These are phyloP conservation scores for Anthracocystis walkeri DNA, from an alignment of 1,284 basidiomycete species.

Conservation along the genomic window DNA sequence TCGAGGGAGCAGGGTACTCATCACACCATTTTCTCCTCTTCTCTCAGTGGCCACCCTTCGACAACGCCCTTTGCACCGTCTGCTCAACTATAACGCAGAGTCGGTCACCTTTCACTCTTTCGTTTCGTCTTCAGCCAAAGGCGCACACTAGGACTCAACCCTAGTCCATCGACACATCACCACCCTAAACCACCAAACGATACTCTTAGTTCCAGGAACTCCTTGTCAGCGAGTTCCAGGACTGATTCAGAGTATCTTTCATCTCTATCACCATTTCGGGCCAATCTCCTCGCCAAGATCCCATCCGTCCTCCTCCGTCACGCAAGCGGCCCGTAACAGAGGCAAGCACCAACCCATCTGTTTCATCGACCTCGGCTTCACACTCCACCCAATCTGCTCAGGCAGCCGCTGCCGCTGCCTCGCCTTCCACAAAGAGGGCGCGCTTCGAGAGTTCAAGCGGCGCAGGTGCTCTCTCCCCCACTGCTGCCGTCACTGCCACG, in stretches of 20 bases:
- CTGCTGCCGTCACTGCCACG: conserved; percentile 4
- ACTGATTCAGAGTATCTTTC: conserved; percentile 20
- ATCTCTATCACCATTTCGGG: conserved; percentile 43
- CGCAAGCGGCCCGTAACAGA: conserved; percentile 46
- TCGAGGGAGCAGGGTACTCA: conserved; percentile 11
- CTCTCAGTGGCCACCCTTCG: not conserved
- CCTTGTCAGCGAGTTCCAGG: conserved; percentile 26
- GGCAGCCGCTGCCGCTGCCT: conserved; percentile 38
- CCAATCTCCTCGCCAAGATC: conserved; percentile 19
- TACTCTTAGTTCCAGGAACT: conserved; percentile 44
- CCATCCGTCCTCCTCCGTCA: conserved; percentile 31
- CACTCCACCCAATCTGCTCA: conserved; percentile 4
- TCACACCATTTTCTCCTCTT: not conserved
- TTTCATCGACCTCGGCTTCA: conserved; percentile 13
- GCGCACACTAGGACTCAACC: not conserved
- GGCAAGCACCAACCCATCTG: conserved; percentile 5
- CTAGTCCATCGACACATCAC: not conserved
- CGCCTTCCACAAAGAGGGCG: conserved; percentile 42
- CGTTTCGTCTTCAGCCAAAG: not conserved
- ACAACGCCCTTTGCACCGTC: not conserved
- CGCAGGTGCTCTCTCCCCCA: conserved; percentile 12
- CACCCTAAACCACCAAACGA: conserved; percentile 7
- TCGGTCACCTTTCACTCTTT: not conserved
- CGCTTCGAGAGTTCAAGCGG: conserved; percentile 42
- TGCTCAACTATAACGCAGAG: not conserved